Conservation (phyloP, 2,329 filamentous ascomycete genomes). For the Aspergillus fructus region DNA sequence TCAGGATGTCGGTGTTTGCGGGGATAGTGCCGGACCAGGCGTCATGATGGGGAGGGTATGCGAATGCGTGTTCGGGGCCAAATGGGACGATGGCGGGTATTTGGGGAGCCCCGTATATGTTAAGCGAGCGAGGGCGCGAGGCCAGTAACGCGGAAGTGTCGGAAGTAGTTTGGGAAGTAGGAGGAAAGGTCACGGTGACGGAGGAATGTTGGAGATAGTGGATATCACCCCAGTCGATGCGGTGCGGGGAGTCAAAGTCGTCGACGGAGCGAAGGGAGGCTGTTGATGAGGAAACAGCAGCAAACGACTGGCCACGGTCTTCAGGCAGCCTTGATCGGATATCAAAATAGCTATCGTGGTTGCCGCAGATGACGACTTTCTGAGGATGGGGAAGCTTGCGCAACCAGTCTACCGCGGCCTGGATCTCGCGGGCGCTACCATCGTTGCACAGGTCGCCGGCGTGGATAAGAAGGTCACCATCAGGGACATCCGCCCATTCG, state of each 20-base stretch:
- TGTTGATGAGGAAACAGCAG: conserved; percentile 33
- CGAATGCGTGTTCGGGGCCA: conserved; percentile 71
- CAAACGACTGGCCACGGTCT: conserved; percentile 47
- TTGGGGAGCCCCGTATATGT: conserved; percentile 77
- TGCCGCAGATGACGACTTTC: conserved; percentile 82
- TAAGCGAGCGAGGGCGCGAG: conserved; percentile 58
- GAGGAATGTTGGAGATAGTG: conserved; percentile 73
- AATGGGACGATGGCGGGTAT: conserved; percentile 68
- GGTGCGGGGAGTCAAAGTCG: conserved; percentile 45
- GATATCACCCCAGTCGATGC: conserved; percentile 65
- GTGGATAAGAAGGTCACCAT: conserved; percentile 84
- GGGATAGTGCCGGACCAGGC: conserved; percentile 74
- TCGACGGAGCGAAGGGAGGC: conserved; percentile 40
- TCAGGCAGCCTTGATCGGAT: conserved; percentile 57
- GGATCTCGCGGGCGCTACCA: conserved; percentile 71
- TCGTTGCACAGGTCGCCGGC: conserved; percentile 79
- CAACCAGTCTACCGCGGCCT: conserved; percentile 83
- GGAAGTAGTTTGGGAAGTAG: conserved; percentile 38
- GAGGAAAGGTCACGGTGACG: conserved; percentile 44
- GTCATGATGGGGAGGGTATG: conserved; percentile 65
- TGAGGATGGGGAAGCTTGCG: conserved; percentile 69
- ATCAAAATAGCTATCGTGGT: conserved; percentile 88
- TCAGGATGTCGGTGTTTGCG: conserved; percentile 69
- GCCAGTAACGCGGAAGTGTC: conserved; percentile 42
- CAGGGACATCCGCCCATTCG: conserved; percentile 49